Conservation (phyloP, 1,139 yeast species). For the Scheffersomyces quercinus region DNA sequence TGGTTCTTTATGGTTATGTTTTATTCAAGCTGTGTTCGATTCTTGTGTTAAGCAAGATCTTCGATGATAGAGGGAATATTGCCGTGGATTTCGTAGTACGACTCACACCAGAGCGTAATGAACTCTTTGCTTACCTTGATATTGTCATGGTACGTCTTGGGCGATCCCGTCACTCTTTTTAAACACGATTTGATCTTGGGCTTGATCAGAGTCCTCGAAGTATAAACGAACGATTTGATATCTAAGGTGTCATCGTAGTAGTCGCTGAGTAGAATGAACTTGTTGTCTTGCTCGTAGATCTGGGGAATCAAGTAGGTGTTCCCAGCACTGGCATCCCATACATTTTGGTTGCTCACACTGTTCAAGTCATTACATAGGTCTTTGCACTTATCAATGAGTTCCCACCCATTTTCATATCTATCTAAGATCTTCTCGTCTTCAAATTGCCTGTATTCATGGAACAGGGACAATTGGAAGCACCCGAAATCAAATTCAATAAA, state of each 20-base stretch:
- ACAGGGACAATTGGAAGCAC: slow-evolving; percentile 16
- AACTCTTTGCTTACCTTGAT: slow-evolving; percentile 19
- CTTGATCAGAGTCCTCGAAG: slow-evolving; percentile 15
- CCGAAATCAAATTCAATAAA: slow-evolving; percentile 23
- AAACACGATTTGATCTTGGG: slow-evolving; percentile 20
- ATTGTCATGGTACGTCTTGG: background rate
- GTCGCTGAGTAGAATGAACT: slow-evolving; percentile 9
- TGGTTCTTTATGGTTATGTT: background rate
- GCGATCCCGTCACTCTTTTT: slow-evolving; percentile 14
- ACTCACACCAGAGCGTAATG: slow-evolving; percentile 22
- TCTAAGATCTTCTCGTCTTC: slow-evolving; percentile 9
- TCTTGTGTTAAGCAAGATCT: slow-evolving; percentile 1
- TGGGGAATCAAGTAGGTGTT: slow-evolving; percentile 23
- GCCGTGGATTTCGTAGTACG: slow-evolving; percentile 16
- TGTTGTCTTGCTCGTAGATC: slow-evolving; percentile 11
- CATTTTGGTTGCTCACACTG: slow-evolving; percentile 9
- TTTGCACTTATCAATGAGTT: slow-evolving; percentile 17
- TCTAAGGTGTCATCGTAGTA: slow-evolving; percentile 4
- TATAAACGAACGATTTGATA: slow-evolving; percentile 9
- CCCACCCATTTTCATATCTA: slow-evolving; percentile 23
- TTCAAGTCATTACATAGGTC: slow-evolving; percentile 9
- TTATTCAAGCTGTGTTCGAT: background rate
- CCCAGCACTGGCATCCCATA: slow-evolving; percentile 21
- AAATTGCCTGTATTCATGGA: slow-evolving; percentile 17
- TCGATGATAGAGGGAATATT: slow-evolving; percentile 11